Base-by-base conservation (phyloP, 2,329 filamentous ascomycete genomes). In the Neofusicoccum parvum region DNA sequence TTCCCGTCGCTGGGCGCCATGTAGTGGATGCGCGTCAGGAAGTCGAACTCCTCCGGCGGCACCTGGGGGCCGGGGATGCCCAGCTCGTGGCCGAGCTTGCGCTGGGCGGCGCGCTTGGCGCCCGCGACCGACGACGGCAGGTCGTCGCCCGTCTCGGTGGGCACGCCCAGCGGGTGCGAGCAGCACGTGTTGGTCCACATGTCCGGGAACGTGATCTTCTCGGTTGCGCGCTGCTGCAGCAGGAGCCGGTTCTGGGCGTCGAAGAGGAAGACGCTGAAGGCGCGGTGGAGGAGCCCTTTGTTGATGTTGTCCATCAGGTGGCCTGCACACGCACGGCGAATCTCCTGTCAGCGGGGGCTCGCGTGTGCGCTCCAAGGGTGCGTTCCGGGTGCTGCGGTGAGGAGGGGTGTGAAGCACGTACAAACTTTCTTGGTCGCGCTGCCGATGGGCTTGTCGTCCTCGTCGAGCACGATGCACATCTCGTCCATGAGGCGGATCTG, bases 111-210 rank as follows among this genome's bases (percentile, higher is more conserved):
- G 67, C 90, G 88, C 84, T 96, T 96, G 71, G 94, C 95, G 34
- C 95, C 95, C 71, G 87, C 83, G 65, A 98, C 83, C 5, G 94
- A 91, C 70, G 92, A 91, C 58, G 89, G 85, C 49, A 99, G 84
- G 70, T 90, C 90, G 37, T 88, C 86, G 68, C 95, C 95, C 32
- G 92, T 96, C 87, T 99, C 95, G 69, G 90, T 90, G 9, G 95
- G 91, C 70, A 97, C 91, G 64, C 92, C 92, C 67, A 99, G 86
- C 5, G 95, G 95, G 80, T 99, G 95, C 45, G 95, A 99, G 85
- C 95, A 99, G 86, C 95, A 99, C 37, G 95, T 99, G 82, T 99
- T 99, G 69, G 95, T 99, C 95, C 95, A 99, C 90, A 97, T 94
- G 77, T 97, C 92, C n/a, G 95, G 94, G 82, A 99, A 99, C 6